Percentiles rank a stretch among this genome's conserved stretches.
These are phyloP conservation scores for Stephania yunnanensis DNA, from an alignment of 164 flowering plant genomes.

Conservation along the genomic window DNA sequence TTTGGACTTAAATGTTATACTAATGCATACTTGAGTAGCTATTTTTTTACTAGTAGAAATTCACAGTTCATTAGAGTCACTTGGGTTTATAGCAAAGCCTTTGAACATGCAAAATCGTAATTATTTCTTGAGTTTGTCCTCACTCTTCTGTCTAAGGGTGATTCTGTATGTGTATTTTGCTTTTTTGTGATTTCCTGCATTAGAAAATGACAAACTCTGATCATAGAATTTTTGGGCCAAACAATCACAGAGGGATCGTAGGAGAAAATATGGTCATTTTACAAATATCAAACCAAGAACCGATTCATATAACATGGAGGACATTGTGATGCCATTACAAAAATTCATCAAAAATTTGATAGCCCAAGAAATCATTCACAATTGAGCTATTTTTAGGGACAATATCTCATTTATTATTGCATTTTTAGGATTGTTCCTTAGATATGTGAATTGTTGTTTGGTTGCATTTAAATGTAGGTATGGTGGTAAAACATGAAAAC, in stretches of 20 bases:
- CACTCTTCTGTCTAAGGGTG: not conserved
- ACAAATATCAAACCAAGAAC: constrained; percentile 16
- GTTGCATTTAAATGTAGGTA: no score
- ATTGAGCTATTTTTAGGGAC: constrained; percentile 97
- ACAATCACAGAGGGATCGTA: constrained; percentile 59
- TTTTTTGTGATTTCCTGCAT: not conserved
- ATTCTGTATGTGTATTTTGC: no score
- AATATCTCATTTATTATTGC: constrained; percentile 2
- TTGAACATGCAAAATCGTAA: not conserved
- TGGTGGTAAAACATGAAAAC: no score
- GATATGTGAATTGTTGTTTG: no score
- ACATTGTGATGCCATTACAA: constrained; percentile 71
- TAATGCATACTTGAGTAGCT: no score
- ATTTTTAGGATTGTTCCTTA: no score
- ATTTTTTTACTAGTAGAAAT: not conserved
- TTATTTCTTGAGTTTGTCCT: not conserved
- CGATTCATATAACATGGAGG: constrained; percentile 62
- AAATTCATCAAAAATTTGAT: constrained; percentile 62
- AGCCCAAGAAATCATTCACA: constrained; percentile 79
- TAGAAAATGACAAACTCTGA: not conserved
- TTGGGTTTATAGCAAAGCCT: no score
- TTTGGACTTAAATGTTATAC: not conserved
- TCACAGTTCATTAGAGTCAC: not conserved
- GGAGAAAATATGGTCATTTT: constrained; percentile 37
- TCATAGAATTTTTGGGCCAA: constrained; percentile 1